These are phyloP conservation scores for Carex parvula DNA, from an alignment of 176 grass and related monocot genomes.

Conservation along the genomic window DNA sequence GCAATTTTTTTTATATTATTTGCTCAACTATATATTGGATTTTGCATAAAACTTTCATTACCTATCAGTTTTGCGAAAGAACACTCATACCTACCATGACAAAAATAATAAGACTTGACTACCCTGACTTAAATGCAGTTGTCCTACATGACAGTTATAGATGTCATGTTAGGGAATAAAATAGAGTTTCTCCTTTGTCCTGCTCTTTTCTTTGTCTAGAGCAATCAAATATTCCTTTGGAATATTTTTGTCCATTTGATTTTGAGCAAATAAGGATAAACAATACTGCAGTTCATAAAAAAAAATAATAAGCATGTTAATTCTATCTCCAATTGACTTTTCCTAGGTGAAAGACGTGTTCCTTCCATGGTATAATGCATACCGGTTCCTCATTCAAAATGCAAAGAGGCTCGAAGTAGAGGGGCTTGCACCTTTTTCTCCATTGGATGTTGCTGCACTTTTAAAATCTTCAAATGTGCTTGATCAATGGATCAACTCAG, in stretches of 20 bases:
- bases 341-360: conserved; percentile 98
- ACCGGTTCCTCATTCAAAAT: conserved; percentile 97
- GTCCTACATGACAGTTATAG: background rate
- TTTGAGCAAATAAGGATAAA: background rate
- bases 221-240: conserved; percentile 18
- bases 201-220: conserved; percentile 24
- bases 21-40: conserved; percentile 12
- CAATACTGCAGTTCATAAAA: too few relatives aligned
- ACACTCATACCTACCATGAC: background rate
- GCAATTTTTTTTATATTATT: background rate
- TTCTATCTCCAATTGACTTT: conserved; percentile 2
- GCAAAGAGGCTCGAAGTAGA: conserved; percentile 96
- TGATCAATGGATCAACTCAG: conserved; percentile 97
- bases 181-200: background rate
- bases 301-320: background rate
- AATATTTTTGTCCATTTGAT: background rate
- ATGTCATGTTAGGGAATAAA: background rate
- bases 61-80: background rate
- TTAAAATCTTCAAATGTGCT: conserved; percentile 83
- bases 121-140: background rate
- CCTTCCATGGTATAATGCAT: conserved; percentile 99
- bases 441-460: conserved; percentile 52
- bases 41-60: conserved; percentile 28
- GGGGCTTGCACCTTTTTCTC: conserved; percentile 57
- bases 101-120: background rate